Base-by-base conservation (phyloP, 2,329 filamentous ascomycete species). In the Fusarium oligoseptatum region DNA sequence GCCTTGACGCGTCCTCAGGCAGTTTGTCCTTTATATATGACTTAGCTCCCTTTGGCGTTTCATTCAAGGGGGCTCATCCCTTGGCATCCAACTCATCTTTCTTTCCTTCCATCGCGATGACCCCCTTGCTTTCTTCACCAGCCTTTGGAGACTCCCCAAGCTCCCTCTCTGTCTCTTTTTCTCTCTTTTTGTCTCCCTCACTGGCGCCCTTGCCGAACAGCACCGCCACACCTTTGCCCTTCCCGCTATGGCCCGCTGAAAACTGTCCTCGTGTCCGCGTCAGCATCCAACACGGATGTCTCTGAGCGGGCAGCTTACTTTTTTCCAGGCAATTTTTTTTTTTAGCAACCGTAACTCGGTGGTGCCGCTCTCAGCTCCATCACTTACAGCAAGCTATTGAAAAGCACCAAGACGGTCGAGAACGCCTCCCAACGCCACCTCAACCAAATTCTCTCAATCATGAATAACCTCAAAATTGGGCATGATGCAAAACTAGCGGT, bases 191-290 rank as follows among this genome's bases (percentile, higher is more conserved):
- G 32, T 29, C 41, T 14, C 61, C 34, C 36, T 24, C 10, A 22
- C 36, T 45, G 27, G 27, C 48, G 50, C 62, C 62, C 62, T 57
- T 64, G 62, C 62, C 37, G 36, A 55, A 56, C 29, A 29, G 63
- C 55, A 65, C 63, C 37, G 63, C 63, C 63, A 65, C 63, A 65
- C 63, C 29, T 65, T 64, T 29, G 12, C 24, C 24, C 32, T 29
- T 17, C 24, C 24, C 20, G 72, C 74, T 58, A 41, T 34, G 60
- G 45, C 48, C 45, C 20, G 41, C 60, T 37, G 60, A 63, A 62
- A 39, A 39, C 27, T 66, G 62, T 61, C 60, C 60, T 71, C 72
- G 63, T 75, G 73, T 76, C 73, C 73, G 64, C 73, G 73, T 76
- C 73, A 76, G 73, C 73, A 61, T 58, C 50, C 48, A 64, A 56